Evolutionary conservation across 345 rosid genomes (phyloP).

Genomic region (Populus tremula): DNA sequence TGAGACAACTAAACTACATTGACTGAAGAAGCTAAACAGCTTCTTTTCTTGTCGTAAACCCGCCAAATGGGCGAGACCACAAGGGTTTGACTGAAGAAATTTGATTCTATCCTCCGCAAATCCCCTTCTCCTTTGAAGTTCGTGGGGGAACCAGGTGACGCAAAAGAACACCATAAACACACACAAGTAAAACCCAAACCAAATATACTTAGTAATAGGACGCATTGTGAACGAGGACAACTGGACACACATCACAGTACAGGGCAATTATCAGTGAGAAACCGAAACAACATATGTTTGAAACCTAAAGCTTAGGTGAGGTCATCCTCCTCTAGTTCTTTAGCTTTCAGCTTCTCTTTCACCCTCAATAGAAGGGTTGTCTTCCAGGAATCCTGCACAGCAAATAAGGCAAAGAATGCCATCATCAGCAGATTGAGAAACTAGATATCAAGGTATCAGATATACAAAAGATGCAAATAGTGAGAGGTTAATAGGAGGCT

Average conservation of each 20-base stretch:
- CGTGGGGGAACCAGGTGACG: neutral
- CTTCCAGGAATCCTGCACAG: constrained; percentile 86
- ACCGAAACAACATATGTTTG: constrained; percentile 14
- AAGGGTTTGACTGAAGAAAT: neutral
- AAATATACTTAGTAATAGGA: neutral
- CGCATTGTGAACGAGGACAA: constrained; percentile 1
- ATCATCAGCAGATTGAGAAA: neutral
- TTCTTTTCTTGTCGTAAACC: neutral
- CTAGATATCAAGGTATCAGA: neutral
- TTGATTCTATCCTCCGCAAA: neutral
- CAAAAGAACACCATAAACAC: neutral
- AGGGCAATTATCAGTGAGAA: constrained; percentile 21
- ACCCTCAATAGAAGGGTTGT: constrained; percentile 90
- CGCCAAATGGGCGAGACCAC: neutral
- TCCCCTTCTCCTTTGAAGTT: neutral
- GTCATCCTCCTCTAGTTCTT: constrained; percentile 94
- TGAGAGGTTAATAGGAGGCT: neutral
- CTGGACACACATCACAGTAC: constrained; percentile 2
- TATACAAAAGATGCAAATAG: neutral
- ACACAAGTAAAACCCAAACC: constrained; percentile 19
- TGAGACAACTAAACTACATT: neutral
- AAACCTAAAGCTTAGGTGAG: constrained; percentile 58
- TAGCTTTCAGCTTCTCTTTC: constrained; percentile 95
- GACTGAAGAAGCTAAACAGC: neutral
- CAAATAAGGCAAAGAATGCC: neutral